Evolutionary conservation across 176 grass and related monocot species (phyloP).

Genomic region (Oryza australiensis): DNA sequence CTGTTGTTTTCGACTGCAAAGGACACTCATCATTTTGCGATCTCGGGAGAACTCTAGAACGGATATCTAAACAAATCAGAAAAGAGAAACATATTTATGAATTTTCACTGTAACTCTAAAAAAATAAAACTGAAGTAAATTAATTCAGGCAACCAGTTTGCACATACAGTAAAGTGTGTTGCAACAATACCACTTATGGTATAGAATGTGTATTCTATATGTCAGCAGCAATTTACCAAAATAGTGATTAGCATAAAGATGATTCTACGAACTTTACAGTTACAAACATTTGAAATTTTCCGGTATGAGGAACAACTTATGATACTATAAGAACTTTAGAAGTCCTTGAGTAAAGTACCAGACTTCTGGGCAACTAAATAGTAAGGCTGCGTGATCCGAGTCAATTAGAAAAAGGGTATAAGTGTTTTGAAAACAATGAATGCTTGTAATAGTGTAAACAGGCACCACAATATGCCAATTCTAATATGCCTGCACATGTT

Average conservation of each 20-base stretch:
- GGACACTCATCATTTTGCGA: conserved; percentile 99
- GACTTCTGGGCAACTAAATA: conserved; percentile 19
- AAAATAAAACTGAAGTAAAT: conserved; percentile 9
- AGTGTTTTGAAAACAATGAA: conserved; percentile 12
- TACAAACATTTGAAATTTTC: conserved; percentile 3
- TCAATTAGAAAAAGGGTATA: background rate
- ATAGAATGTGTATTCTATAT: background rate
- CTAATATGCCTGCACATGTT: conserved; percentile 9
- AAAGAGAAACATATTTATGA: conserved; percentile 34
- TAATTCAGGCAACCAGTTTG: background rate
- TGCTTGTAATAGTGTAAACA: background rate
- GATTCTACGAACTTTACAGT: background rate
- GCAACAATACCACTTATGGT: no score
- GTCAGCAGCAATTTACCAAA: background rate
- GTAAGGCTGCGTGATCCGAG: background rate
- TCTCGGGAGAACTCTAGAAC: conserved; percentile 94
- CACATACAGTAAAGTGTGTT: no score
- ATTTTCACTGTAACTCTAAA: conserved; percentile 28
- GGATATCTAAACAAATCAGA: conserved; percentile 66
- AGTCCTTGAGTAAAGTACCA: conserved; percentile 19
- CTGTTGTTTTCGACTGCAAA: conserved; percentile 91
- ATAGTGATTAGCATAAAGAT: background rate
- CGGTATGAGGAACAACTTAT: conserved; percentile 4
- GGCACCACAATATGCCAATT: conserved; percentile 14
- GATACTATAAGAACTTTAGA: background rate